These are phyloP conservation scores for Geosmithia putterillii DNA, from an alignment of 2,329 filamentous ascomycete species.

Conservation along the genomic window DNA sequence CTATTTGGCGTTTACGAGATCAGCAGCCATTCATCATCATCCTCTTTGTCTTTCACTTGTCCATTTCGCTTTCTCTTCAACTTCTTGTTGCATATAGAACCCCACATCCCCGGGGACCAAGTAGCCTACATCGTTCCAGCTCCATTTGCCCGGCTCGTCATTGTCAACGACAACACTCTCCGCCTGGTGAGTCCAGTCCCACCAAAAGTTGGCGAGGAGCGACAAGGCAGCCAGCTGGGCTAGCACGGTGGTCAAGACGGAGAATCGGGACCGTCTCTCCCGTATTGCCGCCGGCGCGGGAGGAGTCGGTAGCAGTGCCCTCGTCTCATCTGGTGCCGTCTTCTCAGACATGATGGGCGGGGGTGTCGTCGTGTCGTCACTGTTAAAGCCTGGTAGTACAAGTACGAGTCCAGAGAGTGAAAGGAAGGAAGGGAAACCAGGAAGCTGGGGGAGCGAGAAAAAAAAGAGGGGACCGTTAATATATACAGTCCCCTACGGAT, in stretches of 20 bases:
- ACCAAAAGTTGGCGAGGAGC: neutral
- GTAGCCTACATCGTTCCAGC: conserved; percentile 11
- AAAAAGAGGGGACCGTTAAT: too few species aligned
- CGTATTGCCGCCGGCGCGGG: neutral
- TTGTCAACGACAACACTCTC: neutral
- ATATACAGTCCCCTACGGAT: too few species aligned
- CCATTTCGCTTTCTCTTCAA: neutral
- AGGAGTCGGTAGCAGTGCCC: conserved; percentile 7
- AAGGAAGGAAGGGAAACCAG: too few species aligned
- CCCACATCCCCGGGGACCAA: too few species aligned
- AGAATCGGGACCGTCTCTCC: neutral
- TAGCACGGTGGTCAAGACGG: neutral
- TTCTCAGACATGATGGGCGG: conserved; percentile 10
- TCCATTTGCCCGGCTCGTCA: conserved; percentile 7
- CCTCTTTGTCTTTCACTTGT: neutral
- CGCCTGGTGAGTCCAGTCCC: neutral
- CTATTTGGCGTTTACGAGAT: conserved; percentile 14
- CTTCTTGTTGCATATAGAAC: too few species aligned
- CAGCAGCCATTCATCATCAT: neutral
- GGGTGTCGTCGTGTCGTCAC: too few species aligned
- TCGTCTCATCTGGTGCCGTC: conserved; percentile 3
- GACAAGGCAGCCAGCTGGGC: neutral
- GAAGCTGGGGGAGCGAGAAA: too few species aligned
- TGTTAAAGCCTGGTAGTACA: too few species aligned
- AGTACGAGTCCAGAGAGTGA: too few species aligned